phyloP scores from a whole-genome alignment of 768 basidiomycete species.

The Lactarius hengduanensis region DNA sequence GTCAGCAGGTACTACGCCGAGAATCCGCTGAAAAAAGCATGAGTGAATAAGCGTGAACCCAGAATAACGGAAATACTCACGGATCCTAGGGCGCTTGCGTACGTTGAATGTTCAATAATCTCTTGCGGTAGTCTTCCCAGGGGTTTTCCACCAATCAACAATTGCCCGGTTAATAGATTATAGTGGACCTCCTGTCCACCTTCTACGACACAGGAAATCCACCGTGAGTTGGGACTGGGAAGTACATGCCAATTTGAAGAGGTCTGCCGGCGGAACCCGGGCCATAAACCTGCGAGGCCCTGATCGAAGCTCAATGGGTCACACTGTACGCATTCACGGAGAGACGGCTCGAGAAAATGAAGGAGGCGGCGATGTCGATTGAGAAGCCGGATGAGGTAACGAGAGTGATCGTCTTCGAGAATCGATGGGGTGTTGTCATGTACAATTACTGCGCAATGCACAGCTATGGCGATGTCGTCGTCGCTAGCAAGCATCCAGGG shows the following conservation, averaged over 20 bases:
- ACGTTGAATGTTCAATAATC: constrained; percentile 5
- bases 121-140: constrained; percentile 13
- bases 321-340: not conserved
- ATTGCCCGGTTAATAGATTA: constrained; percentile 7
- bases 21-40: not conserved
- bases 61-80: not conserved
- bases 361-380: not conserved
- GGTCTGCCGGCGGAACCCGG: not conserved
- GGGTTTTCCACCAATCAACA: constrained; percentile 7
- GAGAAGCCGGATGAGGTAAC: not conserved
- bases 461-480: not conserved
- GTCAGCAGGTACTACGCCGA: not conserved
- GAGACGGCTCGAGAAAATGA: constrained; percentile 1
- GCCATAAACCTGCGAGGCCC: not conserved
- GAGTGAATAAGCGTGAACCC: not conserved
- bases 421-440: not conserved
- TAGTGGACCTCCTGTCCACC: constrained; percentile 3
- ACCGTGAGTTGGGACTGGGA: constrained; percentile 8
- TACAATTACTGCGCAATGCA: constrained; percentile 15
- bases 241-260: not conserved
- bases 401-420: not conserved
- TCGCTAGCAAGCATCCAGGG: not conserved
- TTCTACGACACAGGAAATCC: not conserved
- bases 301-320: not conserved
- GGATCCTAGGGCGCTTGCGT: constrained; percentile 4